Evolutionary conservation across 164 flowering plant species (phyloP).

Genomic region (Chimonanthus praecox): DNA sequence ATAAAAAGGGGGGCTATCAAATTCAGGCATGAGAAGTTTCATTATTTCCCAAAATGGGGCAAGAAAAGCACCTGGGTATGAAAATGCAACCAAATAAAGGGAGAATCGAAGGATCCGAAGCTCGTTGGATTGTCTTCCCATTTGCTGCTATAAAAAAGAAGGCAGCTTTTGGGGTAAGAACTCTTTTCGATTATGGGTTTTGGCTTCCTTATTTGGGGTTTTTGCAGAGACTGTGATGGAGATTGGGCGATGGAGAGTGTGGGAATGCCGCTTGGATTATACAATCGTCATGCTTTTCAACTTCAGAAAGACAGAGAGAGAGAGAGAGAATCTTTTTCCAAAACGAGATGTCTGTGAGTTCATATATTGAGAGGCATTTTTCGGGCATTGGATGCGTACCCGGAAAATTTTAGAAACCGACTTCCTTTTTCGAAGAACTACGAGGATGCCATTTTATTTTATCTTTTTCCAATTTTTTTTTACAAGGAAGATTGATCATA

Average conservation of each 20-base stretch:
- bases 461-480: no score
- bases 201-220: neutral
- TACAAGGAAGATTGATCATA: no score
- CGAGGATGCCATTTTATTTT: neutral
- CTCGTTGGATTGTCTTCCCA: neutral
- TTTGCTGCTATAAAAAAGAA: neutral
- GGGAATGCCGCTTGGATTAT: neutral
- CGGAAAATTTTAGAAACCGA: neutral
- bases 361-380: no score
- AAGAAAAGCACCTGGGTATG: no score
- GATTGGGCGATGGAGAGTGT: neutral
- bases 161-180: no score
- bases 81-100: no score
- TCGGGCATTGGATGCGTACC: no score
- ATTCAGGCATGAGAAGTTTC: no score
- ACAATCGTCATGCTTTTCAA: neutral
- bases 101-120: neutral
- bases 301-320: neutral
- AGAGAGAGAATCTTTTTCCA: neutral
- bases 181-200: no score
- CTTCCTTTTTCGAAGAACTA: neutral
- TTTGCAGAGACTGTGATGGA: neutral
- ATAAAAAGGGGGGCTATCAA: no score
- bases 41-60: no score
- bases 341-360: neutral